phyloP scores from a whole-genome alignment of 495 filamentous ascomycete genomes.

The Clohesyomyces aquaticus region DNA sequence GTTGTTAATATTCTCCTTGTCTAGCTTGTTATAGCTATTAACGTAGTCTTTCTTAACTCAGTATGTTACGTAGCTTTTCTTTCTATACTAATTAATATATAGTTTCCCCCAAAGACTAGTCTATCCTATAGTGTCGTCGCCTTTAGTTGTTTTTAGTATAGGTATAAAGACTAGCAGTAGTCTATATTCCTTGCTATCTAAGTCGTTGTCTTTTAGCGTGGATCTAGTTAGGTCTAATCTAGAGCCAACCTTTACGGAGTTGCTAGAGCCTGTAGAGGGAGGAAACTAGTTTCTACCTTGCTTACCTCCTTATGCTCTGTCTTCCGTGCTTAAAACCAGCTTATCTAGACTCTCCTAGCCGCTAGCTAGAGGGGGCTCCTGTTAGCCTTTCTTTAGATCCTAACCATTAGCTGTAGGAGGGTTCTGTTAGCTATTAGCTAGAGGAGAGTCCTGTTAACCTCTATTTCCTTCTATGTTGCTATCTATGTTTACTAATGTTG shows the following conservation, averaged over 20 bases:
- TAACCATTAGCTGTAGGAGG: constrained; percentile 1
- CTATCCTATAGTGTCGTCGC: constrained; percentile 1
- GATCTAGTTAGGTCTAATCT: not conserved
- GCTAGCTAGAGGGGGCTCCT: constrained; percentile 1
- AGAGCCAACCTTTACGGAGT: constrained; percentile 4
- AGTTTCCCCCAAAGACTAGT: constrained; percentile 8
- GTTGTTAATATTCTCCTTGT: constrained; percentile 11
- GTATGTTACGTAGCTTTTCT: constrained; percentile 2
- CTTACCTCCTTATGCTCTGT: not conserved
- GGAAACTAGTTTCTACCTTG: constrained; percentile 6
- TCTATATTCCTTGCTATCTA: constrained; percentile 5
- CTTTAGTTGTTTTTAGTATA: not conserved
- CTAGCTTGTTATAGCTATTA: constrained; percentile 7
- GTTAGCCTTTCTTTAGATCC: constrained; percentile 1
- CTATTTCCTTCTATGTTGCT: constrained; percentile 7
- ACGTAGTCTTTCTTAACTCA: constrained; percentile 5
- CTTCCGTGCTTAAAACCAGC: constrained; percentile 3
- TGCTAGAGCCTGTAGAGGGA: constrained; percentile 1
- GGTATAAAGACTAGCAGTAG: not conserved
- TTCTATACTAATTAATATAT: constrained; percentile 5
- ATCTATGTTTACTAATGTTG: constrained; percentile 7
- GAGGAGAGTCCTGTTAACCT: constrained; percentile 8
- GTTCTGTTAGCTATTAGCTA: not conserved
- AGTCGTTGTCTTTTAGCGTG: constrained; percentile 1
- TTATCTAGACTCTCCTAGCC: constrained; percentile 3